Conservation (phyloP, 495 filamentous ascomycete species). For the Podospora appendiculata region DNA sequence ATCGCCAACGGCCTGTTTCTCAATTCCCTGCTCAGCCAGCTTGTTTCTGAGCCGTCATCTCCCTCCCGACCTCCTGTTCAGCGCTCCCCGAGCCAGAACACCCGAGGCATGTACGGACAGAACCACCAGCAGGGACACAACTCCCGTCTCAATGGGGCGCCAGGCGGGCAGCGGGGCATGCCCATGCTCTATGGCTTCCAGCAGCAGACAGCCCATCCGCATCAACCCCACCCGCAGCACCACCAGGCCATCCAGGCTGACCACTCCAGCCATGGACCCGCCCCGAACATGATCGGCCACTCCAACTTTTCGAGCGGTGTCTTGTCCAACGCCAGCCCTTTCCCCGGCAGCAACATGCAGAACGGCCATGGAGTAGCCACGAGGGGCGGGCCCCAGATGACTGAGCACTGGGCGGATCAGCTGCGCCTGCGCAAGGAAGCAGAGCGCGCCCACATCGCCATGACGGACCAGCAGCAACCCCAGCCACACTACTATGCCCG, state of each 20-base stretch:
- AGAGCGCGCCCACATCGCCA: constrained; percentile 59
- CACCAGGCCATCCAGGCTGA: constrained; percentile 67
- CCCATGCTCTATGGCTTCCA: constrained; percentile 64
- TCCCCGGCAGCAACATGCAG: constrained; percentile 62
- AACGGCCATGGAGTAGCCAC: constrained; percentile 57
- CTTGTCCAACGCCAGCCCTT: constrained; percentile 65
- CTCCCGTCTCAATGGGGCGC: constrained; percentile 54
- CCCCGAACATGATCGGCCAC: constrained; percentile 53
- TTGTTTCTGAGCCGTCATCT: constrained; percentile 21
- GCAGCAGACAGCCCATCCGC: constrained; percentile 55
- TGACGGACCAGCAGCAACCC: constrained; percentile 45
- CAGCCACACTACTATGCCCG: constrained; percentile 47
- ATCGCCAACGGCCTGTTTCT: constrained; percentile 20
- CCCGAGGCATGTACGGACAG: constrained; percentile 73
- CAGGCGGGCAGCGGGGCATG: constrained; percentile 36
- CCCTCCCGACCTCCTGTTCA: constrained; percentile 62
- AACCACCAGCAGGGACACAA: constrained; percentile 75
- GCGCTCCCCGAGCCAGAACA: constrained; percentile 63
- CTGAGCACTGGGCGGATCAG: constrained; percentile 85
- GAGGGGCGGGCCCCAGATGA: constrained; percentile 42
- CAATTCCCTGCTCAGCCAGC: constrained; percentile 24
- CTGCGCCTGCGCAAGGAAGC: constrained; percentile 68
- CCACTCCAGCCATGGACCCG: constrained; percentile 52
- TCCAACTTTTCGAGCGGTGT: constrained; percentile 72
- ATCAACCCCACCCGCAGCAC: constrained; percentile 68